phyloP scores from a whole-genome alignment of 164 flowering plant species.

The Sedum album region DNA sequence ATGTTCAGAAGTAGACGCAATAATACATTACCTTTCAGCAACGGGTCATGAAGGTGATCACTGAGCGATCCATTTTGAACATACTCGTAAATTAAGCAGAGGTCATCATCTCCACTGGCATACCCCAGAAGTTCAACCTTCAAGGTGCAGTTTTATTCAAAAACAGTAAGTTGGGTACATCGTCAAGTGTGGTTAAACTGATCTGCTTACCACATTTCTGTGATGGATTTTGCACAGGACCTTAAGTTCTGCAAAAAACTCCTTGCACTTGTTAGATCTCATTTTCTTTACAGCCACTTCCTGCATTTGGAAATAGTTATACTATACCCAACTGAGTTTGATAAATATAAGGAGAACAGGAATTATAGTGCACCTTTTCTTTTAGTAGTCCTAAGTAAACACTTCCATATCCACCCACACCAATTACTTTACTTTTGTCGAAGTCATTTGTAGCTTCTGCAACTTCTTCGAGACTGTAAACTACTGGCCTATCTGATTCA shows the following conservation, averaged over 20 bases:
- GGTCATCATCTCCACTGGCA: constrained; percentile 44
- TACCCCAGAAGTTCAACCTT: constrained; percentile 53
- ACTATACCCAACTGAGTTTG: background rate
- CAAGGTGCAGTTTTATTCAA: constrained; percentile 3
- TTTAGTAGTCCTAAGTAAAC: constrained; percentile 41
- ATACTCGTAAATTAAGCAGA: constrained; percentile 44
- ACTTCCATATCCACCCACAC: constrained; percentile 47
- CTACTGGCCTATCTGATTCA: constrained; percentile 38
- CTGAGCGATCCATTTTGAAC: constrained; percentile 40
- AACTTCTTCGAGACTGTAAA: constrained; percentile 32
- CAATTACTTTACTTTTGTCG: constrained; percentile 34
- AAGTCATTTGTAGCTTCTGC: constrained; percentile 36
- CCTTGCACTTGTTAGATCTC: constrained; percentile 46
- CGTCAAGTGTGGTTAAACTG: background rate
- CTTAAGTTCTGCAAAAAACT: constrained; percentile 51
- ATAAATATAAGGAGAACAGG: background rate
- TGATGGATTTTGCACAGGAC: constrained; percentile 51
- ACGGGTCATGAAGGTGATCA: constrained; percentile 50
- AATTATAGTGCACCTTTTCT: constrained; percentile 23
- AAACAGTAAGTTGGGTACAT: too few relatives aligned
- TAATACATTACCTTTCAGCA: constrained; percentile 29
- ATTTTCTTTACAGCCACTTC: constrained; percentile 55
- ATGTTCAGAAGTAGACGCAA: background rate
- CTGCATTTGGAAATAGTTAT: constrained; percentile 15
- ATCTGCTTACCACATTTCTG: constrained; percentile 44